phyloP scores from a whole-genome alignment of 1,139 yeast species.

The Meyerozyma smithsonii region DNA sequence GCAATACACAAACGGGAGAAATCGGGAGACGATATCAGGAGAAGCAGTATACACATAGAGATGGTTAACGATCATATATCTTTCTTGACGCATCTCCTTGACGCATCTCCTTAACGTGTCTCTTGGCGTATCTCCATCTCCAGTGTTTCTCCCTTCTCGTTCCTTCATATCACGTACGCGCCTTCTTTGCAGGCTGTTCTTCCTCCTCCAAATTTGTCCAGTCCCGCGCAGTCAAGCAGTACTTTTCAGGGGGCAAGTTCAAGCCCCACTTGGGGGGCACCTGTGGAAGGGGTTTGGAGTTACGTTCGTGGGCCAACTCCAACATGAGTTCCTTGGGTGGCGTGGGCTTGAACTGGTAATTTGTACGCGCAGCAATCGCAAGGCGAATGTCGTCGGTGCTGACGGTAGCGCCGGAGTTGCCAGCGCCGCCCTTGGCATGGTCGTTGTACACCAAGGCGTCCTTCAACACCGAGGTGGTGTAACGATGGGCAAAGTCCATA shows the following conservation, averaged over 20 bases:
- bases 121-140: background rate
- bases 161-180: background rate
- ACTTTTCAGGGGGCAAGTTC: slow-evolving; percentile 94
- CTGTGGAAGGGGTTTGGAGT: slow-evolving; percentile 84
- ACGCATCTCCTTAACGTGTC: background rate
- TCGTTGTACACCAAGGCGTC: slow-evolving; percentile 89
- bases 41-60: no score
- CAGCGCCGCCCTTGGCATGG: slow-evolving; percentile 45
- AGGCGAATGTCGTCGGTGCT: slow-evolving; percentile 86
- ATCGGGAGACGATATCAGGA: no score
- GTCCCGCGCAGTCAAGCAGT: slow-evolving; percentile 81
- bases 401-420: slow-evolving; percentile 38
- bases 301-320: slow-evolving; percentile 89
- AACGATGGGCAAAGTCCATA: slow-evolving; percentile 93
- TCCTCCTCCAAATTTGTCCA: slow-evolving; percentile 41
- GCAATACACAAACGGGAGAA: no score
- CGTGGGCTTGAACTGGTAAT: slow-evolving; percentile 91
- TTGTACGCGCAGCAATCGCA: slow-evolving; percentile 90
- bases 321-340: slow-evolving; percentile 89
- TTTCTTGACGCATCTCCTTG: background rate
- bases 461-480: slow-evolving; percentile 78
- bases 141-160: background rate
- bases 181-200: background rate
- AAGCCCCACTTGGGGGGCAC: slow-evolving; percentile 91
- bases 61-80: no score